Conservation (phyloP, 1,284 basidiomycete species). For the Pyrrhoderma noxium region DNA sequence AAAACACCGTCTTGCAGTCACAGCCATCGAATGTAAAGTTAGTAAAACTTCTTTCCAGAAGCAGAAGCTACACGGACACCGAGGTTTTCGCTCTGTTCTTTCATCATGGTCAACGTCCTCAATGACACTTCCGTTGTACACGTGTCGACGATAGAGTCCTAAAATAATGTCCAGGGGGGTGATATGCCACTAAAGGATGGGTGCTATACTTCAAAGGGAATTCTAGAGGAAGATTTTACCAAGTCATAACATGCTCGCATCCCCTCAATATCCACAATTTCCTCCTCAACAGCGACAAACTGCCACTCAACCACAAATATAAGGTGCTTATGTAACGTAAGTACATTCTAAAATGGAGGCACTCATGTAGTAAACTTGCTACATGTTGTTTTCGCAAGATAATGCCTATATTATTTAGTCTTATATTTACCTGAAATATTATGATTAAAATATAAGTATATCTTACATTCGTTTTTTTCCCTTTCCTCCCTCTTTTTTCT, state of each 20-base stretch:
- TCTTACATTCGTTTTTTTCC: too few relatives aligned
- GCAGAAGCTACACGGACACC: neutral
- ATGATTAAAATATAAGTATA: too few relatives aligned
- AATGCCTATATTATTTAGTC: too few relatives aligned
- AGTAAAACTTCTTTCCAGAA: too few relatives aligned
- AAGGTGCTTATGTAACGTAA: too few relatives aligned
- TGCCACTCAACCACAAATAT: constrained; percentile 1
- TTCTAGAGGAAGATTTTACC: neutral
- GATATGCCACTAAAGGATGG: constrained; percentile 4
- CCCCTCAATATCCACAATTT: neutral
- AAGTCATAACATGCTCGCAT: constrained; percentile 2
- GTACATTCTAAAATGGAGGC: too few relatives aligned
- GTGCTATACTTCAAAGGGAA: neutral
- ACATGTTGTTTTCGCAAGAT: too few relatives aligned
- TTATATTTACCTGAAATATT: too few relatives aligned
- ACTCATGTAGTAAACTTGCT: too few relatives aligned
- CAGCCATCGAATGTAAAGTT: too few relatives aligned
- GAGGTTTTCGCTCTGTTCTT: constrained; percentile 8
- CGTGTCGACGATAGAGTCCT: neutral
- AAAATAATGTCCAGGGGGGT: neutral
- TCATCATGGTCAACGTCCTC: neutral
- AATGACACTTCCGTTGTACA: neutral
- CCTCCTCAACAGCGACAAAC: neutral
- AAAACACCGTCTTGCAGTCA: too few relatives aligned
- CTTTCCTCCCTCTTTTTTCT: too few relatives aligned